Base-by-base conservation (phyloP, 129 eudicot species). In the Flaveria linearis region DNA sequence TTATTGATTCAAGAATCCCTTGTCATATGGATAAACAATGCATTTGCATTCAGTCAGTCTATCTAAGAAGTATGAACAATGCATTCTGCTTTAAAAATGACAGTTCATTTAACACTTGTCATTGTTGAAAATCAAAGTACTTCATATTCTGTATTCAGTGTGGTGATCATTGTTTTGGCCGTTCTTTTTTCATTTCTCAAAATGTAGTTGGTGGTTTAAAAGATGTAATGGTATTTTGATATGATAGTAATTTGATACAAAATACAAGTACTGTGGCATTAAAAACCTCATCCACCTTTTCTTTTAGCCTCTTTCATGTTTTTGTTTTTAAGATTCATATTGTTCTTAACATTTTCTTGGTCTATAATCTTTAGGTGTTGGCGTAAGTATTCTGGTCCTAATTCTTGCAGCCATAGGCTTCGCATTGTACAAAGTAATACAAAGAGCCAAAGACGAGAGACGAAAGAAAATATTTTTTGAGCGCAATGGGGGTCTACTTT, bases 401-500 rank as follows among this genome's bases (percentile, higher is more conserved):
- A 3, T 68, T 73, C 58, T 83, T 43, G 33, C 36, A 16, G 67
- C 28, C 42, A 36, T 55, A 66, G 68, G 81, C 63, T 45, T 69
- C 57, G 65, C 52, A 72, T 23, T 64, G 30, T 69, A 43, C 61
- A 78, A 69, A 10, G 41, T 61, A 12, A 43, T 43, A 13, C 53
- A 5, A 70, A 81, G 57, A 77, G 46, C 71, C 62, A 74, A 75
- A 43, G 68, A 79, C 50, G 75, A 58, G 25, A 76, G 81, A 33
- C 78, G 62, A 0, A 82, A 28, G 36, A 62, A 45, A 74, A 80
- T 41, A 28, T 82, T 80, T 8, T 86, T 86, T 20, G 77, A 82
- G 66, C 61, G 78, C 25, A 86, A 83, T 10, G 89, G 89, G 1
- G 89, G 87, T 13, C 4, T 86, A 23, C 68, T 82, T 16, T 18